These are phyloP conservation scores for Dissophora ornata DNA, from an alignment of 192 early-diverging fungal genomes.

Conservation along the genomic window DNA sequence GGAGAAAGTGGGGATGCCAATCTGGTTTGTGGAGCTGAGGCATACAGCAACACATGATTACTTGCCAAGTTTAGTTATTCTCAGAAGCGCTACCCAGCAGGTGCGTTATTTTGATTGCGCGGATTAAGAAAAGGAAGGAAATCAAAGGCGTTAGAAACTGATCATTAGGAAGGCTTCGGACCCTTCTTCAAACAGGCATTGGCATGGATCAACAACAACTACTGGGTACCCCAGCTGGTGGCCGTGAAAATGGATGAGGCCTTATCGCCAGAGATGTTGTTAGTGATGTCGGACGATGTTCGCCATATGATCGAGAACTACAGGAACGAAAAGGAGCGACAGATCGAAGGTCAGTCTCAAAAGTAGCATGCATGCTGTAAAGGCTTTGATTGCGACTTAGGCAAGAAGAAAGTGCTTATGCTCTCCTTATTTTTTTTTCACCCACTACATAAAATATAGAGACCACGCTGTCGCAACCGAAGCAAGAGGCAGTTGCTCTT, in stretches of 20 bases:
- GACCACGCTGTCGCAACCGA: constrained; percentile 28
- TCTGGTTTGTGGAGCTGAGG: constrained; percentile 43
- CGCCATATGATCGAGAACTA: constrained; percentile 27
- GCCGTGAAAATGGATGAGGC: constrained; percentile 35
- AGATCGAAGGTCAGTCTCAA: constrained; percentile 42
- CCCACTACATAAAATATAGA: constrained; percentile 14
- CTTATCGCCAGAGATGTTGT: constrained; percentile 16
- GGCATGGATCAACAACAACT: constrained; percentile 50
- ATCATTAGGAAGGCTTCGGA: too few relatives aligned
- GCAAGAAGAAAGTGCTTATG: not conserved
- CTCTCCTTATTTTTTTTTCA: not conserved
- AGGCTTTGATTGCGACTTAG: not conserved
- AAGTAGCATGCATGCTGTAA: too few relatives aligned
- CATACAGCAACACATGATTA: constrained; percentile 52
- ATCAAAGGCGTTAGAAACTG: not conserved
- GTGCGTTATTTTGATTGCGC: constrained; percentile 5
- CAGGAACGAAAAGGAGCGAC: constrained; percentile 26
- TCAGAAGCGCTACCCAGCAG: constrained; percentile 39
- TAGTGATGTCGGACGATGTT: constrained; percentile 31
- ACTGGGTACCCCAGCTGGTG: constrained; percentile 46
- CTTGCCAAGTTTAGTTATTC: constrained; percentile 37
- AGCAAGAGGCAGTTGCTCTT: constrained; percentile 15
- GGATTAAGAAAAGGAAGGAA: not conserved
- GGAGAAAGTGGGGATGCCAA: constrained; percentile 49
- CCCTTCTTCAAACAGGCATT: too few relatives aligned